Conservation (phyloP, 805 yeast species). For the Jamesozyma hellenica region DNA sequence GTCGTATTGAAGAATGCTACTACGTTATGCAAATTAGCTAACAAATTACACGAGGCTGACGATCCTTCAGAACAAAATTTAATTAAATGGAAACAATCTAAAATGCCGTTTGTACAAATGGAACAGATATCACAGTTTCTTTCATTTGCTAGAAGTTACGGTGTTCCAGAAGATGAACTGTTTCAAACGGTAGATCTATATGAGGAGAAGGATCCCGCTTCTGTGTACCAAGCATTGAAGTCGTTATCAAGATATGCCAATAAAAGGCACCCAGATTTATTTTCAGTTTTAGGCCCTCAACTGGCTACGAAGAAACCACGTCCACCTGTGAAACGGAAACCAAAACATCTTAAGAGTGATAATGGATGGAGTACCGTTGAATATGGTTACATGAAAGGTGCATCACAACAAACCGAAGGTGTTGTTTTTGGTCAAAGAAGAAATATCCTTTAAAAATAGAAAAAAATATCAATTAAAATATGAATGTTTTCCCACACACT, state of each 20-base stretch:
- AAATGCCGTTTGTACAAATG: slow-evolving; percentile 73
- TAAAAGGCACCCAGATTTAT: slow-evolving; percentile 37
- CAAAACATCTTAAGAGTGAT: slow-evolving; percentile 33
- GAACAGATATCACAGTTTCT: slow-evolving; percentile 73
- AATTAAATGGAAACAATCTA: slow-evolving; percentile 45
- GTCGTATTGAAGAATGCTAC: slow-evolving; percentile 54
- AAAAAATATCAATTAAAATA: too few species aligned
- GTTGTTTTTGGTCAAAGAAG: slow-evolving; percentile 46
- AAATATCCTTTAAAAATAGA: slow-evolving; percentile 28
- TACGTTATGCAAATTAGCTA: slow-evolving; percentile 36
- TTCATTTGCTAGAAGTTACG: slow-evolving; percentile 47
- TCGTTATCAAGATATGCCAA: slow-evolving; percentile 64
- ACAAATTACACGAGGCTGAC: slow-evolving; percentile 33
- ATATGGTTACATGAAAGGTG: slow-evolving; percentile 52
- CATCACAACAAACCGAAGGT: slow-evolving; percentile 43
- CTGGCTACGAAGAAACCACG: slow-evolving; percentile 39
- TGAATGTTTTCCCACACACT: not conserved
- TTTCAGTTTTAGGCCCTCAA: slow-evolving; percentile 50
- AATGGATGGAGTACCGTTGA: slow-evolving; percentile 49
- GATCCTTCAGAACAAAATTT: slow-evolving; percentile 16
- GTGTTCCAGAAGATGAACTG: slow-evolving; percentile 71
- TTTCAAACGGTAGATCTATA: slow-evolving; percentile 71
- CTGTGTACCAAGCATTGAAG: slow-evolving; percentile 62
- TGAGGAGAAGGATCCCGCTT: slow-evolving; percentile 67
- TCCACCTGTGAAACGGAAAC: slow-evolving; percentile 47